A percentile compares a stretch with the other conserved stretches of the same genome.
Evolutionary conservation across 148 eudicot genomes (phyloP).

Genomic region (Camellia lanceoleosa): DNA sequence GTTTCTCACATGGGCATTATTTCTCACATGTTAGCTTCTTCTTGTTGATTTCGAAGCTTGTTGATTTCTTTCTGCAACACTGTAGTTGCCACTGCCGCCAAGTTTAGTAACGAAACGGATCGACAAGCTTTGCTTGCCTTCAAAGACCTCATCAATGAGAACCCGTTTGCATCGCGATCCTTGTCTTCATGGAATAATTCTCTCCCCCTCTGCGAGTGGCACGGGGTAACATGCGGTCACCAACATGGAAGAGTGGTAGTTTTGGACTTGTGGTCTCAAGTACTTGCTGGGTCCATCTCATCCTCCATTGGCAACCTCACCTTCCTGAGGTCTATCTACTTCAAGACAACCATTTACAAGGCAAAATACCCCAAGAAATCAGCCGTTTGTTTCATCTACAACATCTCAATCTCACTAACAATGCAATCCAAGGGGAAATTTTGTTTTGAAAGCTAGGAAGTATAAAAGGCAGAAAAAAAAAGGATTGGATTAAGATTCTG

Average conservation of each 20-base stretch:
- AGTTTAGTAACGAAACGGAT: not conserved
- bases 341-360: not conserved
- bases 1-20: too few relatives aligned
- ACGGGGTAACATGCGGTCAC: constrained; percentile 4
- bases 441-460: too few relatives aligned
- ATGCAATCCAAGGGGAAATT: constrained; percentile 5
- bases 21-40: too few relatives aligned
- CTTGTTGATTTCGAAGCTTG: too few relatives aligned
- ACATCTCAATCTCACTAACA: not conserved
- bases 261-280: not conserved
- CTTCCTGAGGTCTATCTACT: not conserved
- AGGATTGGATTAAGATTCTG: too few relatives aligned
- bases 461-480: too few relatives aligned
- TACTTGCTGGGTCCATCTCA: not conserved
- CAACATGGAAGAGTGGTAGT: not conserved
- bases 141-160: not conserved
- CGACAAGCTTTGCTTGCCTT: not conserved
- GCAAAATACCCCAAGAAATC: not conserved
- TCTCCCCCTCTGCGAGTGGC: not conserved
- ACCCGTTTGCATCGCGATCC: not conserved
- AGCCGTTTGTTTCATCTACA: not conserved
- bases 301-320: not conserved
- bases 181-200: constrained; percentile 8
- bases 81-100: too few relatives aligned
- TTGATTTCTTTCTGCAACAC: too few relatives aligned